Evolutionary conservation across 495 filamentous ascomycete genomes (phyloP), one percentile per base, ranked within the genome.

Genomic region (Rostrohypoxylon terebratum): DNA sequence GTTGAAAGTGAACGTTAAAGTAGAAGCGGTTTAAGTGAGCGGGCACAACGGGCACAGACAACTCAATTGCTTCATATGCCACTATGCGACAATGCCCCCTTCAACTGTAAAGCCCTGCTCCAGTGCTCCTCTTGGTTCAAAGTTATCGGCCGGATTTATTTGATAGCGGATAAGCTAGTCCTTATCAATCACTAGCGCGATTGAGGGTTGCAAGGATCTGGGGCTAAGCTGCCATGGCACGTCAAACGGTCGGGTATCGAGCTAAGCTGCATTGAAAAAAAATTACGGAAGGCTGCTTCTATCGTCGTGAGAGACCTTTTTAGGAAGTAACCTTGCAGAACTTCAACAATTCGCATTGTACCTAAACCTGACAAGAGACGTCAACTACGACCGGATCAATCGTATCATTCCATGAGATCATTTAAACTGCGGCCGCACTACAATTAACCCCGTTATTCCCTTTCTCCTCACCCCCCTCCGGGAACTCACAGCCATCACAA

Each of bases 401-500:
- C 7, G 28, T n/a, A 57, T 16, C 10, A 42, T 63, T 16, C 34
- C 11, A 42, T 20, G 25, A 64, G 38, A 42, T 42, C 13, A 42
- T 42, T 58, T 51, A 23, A 18, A 40, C 44, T n/a, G 13, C 25
- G 9, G 8, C 44, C 44, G 16, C 34, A 23, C 11, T 21, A 14
- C 63, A 59, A 53, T 21, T 20, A n/a, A 11, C 8, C 31, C 20
- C 20, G 20, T 18, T 50, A 72, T 62, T 67, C 57, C 45, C 63
- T 13, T 57, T 69, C 57, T 63, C 66, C 54, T 63, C 78, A 61
- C 72, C 67, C 63, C 18, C 33, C 23, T 44, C 25, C 50, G 34
- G 47, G 54, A 31, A 68, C 14, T 68, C 57, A 80, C 73, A 67
- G 75, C 80, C 53, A 76, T 79, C 79, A 81, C 74, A 67, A 89